These are phyloP conservation scores for Tricholoma hemisulphureum DNA, from an alignment of 768 basidiomycete genomes.

Conservation along the genomic window DNA sequence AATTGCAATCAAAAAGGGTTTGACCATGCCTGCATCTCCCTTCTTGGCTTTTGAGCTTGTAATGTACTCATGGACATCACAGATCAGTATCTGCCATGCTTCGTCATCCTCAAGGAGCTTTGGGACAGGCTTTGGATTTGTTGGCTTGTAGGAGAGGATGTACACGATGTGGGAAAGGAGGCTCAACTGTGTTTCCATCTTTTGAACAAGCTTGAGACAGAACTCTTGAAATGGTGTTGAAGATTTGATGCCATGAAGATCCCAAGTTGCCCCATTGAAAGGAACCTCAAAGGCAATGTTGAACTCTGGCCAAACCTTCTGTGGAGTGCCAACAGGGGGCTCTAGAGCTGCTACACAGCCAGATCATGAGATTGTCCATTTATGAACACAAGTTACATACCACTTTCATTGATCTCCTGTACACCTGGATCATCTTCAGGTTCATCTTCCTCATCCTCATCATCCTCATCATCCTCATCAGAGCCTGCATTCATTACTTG, in stretches of 20 bases:
- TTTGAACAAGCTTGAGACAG: background rate
- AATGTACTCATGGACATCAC: slow-evolving; percentile 1
- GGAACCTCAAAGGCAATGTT: too few relatives aligned
- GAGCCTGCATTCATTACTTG: too few relatives aligned
- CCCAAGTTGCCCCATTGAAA: background rate
- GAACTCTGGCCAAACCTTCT: too few relatives aligned
- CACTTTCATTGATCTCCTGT: too few relatives aligned
- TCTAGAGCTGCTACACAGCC: too few relatives aligned
- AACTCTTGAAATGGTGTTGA: background rate
- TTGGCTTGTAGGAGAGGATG: slow-evolving; percentile 12
- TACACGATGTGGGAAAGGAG: slow-evolving; percentile 2
- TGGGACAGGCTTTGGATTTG: slow-evolving; percentile 16
- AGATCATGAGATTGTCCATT: too few relatives aligned
- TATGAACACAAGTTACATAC: too few relatives aligned
- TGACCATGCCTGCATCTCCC: background rate
- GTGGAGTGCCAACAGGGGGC: too few relatives aligned
- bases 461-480: too few relatives aligned
- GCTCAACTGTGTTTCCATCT: background rate
- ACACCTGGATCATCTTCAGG: too few relatives aligned
- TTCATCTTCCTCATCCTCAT: too few relatives aligned
- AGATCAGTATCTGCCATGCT: slow-evolving; percentile 6
- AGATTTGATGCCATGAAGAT: background rate
- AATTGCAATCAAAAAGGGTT: slow-evolving; percentile 3
- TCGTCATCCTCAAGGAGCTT: slow-evolving; percentile 17
- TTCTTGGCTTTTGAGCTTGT: background rate